These are phyloP conservation scores for Maudiozyma pseudohumilis DNA, from an alignment of 805 yeast species.

Conservation along the genomic window DNA sequence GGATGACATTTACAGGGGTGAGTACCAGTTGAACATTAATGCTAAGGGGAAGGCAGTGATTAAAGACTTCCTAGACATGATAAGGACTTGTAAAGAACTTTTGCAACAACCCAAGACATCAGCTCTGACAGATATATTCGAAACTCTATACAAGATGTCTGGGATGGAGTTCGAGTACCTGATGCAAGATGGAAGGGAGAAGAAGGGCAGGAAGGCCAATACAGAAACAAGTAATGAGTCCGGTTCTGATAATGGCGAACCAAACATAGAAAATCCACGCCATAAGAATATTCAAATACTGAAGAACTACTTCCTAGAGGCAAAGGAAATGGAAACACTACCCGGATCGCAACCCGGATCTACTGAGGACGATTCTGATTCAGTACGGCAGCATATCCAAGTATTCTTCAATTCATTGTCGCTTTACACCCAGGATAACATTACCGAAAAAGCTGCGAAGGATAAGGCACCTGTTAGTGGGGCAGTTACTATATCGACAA, in stretches of 20 bases:
- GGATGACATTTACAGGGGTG: background rate
- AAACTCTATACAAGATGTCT: constrained; percentile 23
- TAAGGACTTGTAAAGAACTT: constrained; percentile 15
- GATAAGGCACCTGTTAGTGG: constrained; percentile 14
- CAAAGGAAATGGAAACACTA: constrained; percentile 4
- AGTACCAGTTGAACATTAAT: constrained; percentile 10
- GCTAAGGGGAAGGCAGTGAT: constrained; percentile 16
- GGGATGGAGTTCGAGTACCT: constrained; percentile 23
- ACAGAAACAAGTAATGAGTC: constrained; percentile 2
- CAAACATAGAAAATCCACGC: constrained; percentile 19
- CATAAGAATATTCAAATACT: constrained; percentile 21
- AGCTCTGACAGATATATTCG: constrained; percentile 18
- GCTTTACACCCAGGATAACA: constrained; percentile 24
- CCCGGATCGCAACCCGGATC: background rate
- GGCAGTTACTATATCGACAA: constrained; percentile 57
- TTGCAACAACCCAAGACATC: constrained; percentile 5
- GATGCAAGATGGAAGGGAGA: constrained; percentile 19
- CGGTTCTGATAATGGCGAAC: constrained; percentile 10
- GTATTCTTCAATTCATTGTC: constrained; percentile 31
- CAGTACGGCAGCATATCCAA: constrained; percentile 16
- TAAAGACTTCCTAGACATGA: constrained; percentile 16
- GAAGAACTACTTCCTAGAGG: constrained; percentile 18
- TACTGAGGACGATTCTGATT: no score
- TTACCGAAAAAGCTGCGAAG: background rate
- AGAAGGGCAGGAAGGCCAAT: constrained; percentile 11